phyloP scores from a whole-genome alignment of 2,329 filamentous ascomycete species.

The Ophiostoma ips region DNA sequence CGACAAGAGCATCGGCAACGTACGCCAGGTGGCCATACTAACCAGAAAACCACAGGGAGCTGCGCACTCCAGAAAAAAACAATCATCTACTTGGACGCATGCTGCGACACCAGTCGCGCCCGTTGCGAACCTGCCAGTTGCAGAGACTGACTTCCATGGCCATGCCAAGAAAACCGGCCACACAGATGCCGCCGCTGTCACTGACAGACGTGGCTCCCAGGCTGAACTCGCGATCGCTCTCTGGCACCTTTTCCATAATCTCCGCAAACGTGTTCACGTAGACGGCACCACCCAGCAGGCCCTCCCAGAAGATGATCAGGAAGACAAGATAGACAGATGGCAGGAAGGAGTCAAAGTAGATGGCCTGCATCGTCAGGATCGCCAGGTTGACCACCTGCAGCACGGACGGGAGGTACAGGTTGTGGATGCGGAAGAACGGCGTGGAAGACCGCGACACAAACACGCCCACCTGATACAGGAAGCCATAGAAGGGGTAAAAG shows the following conservation, averaged over 20 bases:
- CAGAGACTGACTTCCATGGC: slow-evolving; percentile 69
- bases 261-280: slow-evolving; percentile 96
- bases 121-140: slow-evolving; percentile 68
- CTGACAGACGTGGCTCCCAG: slow-evolving; percentile 82
- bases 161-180: slow-evolving; percentile 77
- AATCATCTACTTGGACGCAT: slow-evolving; percentile 26
- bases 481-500: slow-evolving; percentile 91
- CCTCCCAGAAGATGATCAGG: slow-evolving; percentile 82
- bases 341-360: slow-evolving; percentile 55
- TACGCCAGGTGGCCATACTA: too few species aligned
- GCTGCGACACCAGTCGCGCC: slow-evolving; percentile 57
- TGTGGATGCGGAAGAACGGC: slow-evolving; percentile 69
- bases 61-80: too few species aligned
- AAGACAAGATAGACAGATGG: slow-evolving; percentile 82
- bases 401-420: slow-evolving; percentile 67
- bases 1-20: too few species aligned
- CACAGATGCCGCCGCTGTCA: slow-evolving; percentile 79
- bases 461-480: slow-evolving; percentile 88
- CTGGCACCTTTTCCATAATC: slow-evolving; percentile 70
- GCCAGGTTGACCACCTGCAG: slow-evolving; percentile 69
- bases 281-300: slow-evolving; percentile 74
- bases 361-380: slow-evolving; percentile 59
- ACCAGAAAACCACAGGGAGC: too few species aligned
- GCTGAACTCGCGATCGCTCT: slow-evolving; percentile 77
- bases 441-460: slow-evolving; percentile 89